Conservation (phyloP, 352 stramenopile genomes). For the Globisporangium radiosum region DNA sequence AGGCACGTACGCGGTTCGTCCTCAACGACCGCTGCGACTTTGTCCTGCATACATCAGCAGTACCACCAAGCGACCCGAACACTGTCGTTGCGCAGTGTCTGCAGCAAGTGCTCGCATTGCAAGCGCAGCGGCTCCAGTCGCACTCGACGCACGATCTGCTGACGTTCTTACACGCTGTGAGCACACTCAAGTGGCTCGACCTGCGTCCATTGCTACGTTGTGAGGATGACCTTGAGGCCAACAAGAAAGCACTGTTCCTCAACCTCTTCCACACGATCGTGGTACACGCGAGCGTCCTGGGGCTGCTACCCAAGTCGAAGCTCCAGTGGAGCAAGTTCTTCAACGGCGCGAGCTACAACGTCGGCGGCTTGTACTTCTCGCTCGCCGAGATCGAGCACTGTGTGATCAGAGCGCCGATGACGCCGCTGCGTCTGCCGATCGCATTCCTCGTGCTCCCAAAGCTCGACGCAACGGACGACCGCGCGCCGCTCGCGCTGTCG, state of each 20-base stretch:
- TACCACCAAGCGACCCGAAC: constrained; percentile 10
- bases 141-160: constrained; percentile 30
- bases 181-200: constrained; percentile 25
- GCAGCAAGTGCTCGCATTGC: constrained; percentile 15
- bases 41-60: constrained; percentile 1
- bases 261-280: constrained; percentile 54
- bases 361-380: constrained; percentile 36
- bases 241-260: constrained; percentile 41
- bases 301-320: constrained; percentile 36
- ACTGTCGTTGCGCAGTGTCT: constrained; percentile 13
- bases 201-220: constrained; percentile 11
- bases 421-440: constrained; percentile 27
- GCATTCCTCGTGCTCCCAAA: constrained; percentile 39
- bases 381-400: constrained; percentile 55
- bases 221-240: constrained; percentile 6
- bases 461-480: constrained; percentile 22
- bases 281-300: constrained; percentile 35
- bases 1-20: constrained; percentile 26
- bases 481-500: constrained; percentile 20
- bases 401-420: constrained; percentile 38
- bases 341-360: constrained; percentile 43
- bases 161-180: constrained; percentile 26
- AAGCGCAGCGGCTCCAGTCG: constrained; percentile 10
- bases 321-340: constrained; percentile 54
- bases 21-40: constrained; percentile 43